Evolutionary conservation across 257 asterid genomes (phyloP), one percentile per base, ranked within the genome.

Genomic region (Gentiana macrophylla): DNA sequence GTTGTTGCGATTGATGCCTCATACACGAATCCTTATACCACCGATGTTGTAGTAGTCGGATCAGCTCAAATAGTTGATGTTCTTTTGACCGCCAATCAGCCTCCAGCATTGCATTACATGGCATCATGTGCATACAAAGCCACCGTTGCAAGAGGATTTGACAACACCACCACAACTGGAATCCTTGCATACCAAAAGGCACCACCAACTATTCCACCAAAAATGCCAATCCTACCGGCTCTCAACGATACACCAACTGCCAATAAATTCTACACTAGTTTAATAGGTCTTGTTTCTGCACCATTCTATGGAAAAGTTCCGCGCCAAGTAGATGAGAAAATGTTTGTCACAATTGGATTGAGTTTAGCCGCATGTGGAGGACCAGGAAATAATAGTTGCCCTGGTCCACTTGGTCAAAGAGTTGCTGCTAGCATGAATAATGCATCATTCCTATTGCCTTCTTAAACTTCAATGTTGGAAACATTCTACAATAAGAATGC

Each of bases 1-100:
- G 69, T 75, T 0, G 79, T 79, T 1, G 81, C 77, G 1, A 75
- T 48, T 0, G 84, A 79, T n/a, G 81, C 79, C 3, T 15, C 74
- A 5, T 79, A 79, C 53, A 74, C 77, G 1, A 75, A 72, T 43
- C 85, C 82, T 34, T 79, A 75, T 12, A 50, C 51, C 15, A 75
- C 79, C 4, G 52, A 62, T 53, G 52, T 79, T 53, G 52, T 79
- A 1, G 65, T 72, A 8, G 50, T 75, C 12, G 52, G 76, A 2
- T 81, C 86, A 0, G 82, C 80, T 32, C 82, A 79, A 53, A 79
- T 82, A 43, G 45, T 76, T 1, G 74, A 79, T 12, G 63, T 79
- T 1, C 78, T 79, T 3, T 69, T 79, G 47, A 50, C 52, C 5
- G 68, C 86, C 2, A 10, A 61, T 61, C 65, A 61, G 12, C 51